Conservation (phyloP, 2,329 filamentous ascomycete species). For the Neonectria faginata region DNA sequence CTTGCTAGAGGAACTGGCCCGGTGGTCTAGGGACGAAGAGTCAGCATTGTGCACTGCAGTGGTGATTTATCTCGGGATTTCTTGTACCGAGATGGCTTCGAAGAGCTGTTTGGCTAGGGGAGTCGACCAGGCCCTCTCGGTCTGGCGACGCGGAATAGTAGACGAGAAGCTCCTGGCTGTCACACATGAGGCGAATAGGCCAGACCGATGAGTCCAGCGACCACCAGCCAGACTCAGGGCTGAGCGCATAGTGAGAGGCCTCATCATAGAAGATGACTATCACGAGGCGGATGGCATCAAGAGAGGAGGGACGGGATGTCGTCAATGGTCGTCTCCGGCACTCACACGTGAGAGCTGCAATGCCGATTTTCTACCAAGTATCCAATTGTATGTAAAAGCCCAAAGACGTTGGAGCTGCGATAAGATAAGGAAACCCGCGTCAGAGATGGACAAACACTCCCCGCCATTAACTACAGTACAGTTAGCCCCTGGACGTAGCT, state of each 20-base stretch:
- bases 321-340: slow-evolving; percentile 2
- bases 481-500: neutral
- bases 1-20: slow-evolving; percentile 91
- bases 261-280: slow-evolving; percentile 34
- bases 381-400: neutral
- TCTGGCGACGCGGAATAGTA: slow-evolving; percentile 32
- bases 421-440: slow-evolving; percentile 42
- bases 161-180: slow-evolving; percentile 45
- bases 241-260: slow-evolving; percentile 29
- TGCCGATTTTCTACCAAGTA: slow-evolving; percentile 30
- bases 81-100: slow-evolving; percentile 82
- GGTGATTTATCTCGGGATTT: neutral
- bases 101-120: slow-evolving; percentile 88
- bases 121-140: slow-evolving; percentile 84
- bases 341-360: slow-evolving; percentile 31
- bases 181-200: slow-evolving; percentile 24
- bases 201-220: slow-evolving; percentile 29
- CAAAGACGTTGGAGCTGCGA: slow-evolving; percentile 27
- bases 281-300: slow-evolving; percentile 2
- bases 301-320: neutral
- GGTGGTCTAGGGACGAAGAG: slow-evolving; percentile 64
- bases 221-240: slow-evolving; percentile 25
- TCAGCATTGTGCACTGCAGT: neutral
- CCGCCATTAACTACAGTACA: slow-evolving; percentile 8
- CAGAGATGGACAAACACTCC: neutral